phyloP scores from a whole-genome alignment of 495 filamentous ascomycete species.

The Aspergillus sparsus region DNA sequence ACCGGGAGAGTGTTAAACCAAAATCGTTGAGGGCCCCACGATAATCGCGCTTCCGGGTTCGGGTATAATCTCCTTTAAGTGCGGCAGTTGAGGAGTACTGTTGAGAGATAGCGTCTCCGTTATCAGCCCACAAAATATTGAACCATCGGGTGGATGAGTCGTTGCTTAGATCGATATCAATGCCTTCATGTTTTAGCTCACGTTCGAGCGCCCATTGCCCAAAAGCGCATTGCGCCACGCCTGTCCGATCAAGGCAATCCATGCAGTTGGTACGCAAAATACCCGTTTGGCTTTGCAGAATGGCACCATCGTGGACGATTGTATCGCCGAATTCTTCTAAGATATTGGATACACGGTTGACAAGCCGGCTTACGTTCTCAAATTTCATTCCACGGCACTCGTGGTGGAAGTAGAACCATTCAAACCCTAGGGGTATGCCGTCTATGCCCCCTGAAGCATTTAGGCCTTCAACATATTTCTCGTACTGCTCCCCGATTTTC shows the following conservation, averaged over 20 bases:
- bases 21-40: slow-evolving; percentile 92
- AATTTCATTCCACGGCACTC: slow-evolving; percentile 96
- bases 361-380: slow-evolving; percentile 80
- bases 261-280: slow-evolving; percentile 92
- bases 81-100: slow-evolving; percentile 87
- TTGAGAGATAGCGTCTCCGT: slow-evolving; percentile 64
- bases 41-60: slow-evolving; percentile 86
- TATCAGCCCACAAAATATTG: slow-evolving; percentile 94
- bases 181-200: slow-evolving; percentile 72
- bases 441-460: slow-evolving; percentile 62
- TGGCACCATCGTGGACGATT: slow-evolving; percentile 52
- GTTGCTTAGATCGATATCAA: slow-evolving; percentile 64
- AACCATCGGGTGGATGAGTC: slow-evolving; percentile 85
- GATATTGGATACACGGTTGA: slow-evolving; percentile 64
- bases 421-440: slow-evolving; percentile 62
- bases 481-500: slow-evolving; percentile 74
- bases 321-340: slow-evolving; percentile 67
- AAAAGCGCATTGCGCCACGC: slow-evolving; percentile 87
- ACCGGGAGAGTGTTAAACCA: slow-evolving; percentile 74
- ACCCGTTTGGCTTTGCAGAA: slow-evolving; percentile 63
- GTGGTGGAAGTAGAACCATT: slow-evolving; percentile 96
- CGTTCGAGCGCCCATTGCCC: slow-evolving; percentile 73
- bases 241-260: slow-evolving; percentile 94
- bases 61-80: slow-evolving; percentile 92
- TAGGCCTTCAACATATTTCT: slow-evolving; percentile 60